Base-by-base conservation (phyloP, 1,139 yeast species). In the Kodamaea alishanica region DNA sequence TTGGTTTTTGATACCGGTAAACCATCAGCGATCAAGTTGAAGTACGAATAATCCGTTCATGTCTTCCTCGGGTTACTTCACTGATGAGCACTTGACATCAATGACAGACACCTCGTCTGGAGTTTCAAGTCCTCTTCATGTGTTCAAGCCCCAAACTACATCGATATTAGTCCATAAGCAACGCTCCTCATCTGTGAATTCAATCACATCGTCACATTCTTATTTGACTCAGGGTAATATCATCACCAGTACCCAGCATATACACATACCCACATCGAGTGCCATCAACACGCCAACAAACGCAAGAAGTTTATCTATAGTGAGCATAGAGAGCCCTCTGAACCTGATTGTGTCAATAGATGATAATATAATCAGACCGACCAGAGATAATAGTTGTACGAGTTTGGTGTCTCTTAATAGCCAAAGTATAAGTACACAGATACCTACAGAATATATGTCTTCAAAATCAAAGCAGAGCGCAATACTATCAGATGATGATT, bases 261-360 rank as follows among this genome's bases (percentile, higher is more conserved):
- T 15, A 15, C 20, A 29, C 34, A 35, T 26, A 23, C 31, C 33
- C 30, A 29, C 26, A 15, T 30, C 24, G 32, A 30, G 41, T 32
- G 34, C 35, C 10, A 40, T 43, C 12, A 44, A 47, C 8, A 49
- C 50, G 5, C 52, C 52, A 32, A 51, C 41, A 28, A 45, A 53
- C 41, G 41, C 51, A 11, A 47, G 74, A 31, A 63, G 70, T 47
- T 56, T 67, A 58, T 65, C 72, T 7, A 63, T 68, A 10, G 66
- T 63, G 10, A 63, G 70, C 46, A 49, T 68, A 30, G 74, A 64
- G 35, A 61, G 67, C 46, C 74, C 75, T 2, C 54, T 75, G 34
- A 70, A 70, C 46, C 67, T 73, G 33, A 69, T 70, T 9, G 68
- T 67, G 5, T 65, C 72, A 8, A 53, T 64, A 1, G 75, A 70